A percentile compares a stretch with the other conserved stretches of the same genome.
phyloP scores from a whole-genome alignment of 1,139 yeast genomes.

The Candida dubliniensis region DNA sequence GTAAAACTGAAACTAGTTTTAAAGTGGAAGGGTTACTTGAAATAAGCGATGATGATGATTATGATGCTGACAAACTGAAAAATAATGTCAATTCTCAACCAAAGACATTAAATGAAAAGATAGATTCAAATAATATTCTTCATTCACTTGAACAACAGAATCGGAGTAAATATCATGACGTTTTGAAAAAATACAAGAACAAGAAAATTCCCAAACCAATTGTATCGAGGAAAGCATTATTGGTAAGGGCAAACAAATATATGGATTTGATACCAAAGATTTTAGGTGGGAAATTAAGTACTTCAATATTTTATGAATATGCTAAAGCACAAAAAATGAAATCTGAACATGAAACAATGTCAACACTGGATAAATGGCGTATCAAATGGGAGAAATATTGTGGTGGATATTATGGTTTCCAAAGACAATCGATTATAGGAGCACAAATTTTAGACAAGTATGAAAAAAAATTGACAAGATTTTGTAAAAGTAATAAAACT shows the following conservation, averaged over 20 bases:
- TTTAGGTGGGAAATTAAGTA: slow-evolving; percentile 37
- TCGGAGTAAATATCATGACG: slow-evolving; percentile 15
- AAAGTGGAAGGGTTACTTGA: slow-evolving; percentile 12
- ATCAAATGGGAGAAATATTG: slow-evolving; percentile 48
- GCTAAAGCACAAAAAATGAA: slow-evolving; percentile 42
- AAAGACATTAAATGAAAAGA: neutral
- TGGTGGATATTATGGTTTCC: slow-evolving; percentile 65
- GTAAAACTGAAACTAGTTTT: neutral
- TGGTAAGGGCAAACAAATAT: slow-evolving; percentile 28
- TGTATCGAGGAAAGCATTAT: slow-evolving; percentile 24
- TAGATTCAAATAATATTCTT: slow-evolving; percentile 10
- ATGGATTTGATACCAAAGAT: slow-evolving; percentile 39
- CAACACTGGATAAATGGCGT: slow-evolving; percentile 47
- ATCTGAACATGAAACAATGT: slow-evolving; percentile 45
- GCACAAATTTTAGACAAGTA: slow-evolving; percentile 30
- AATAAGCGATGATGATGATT: slow-evolving; percentile 14
- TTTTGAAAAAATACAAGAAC: slow-evolving; percentile 22
- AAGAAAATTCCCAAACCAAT: slow-evolving; percentile 27
- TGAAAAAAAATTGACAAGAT: slow-evolving; percentile 25
- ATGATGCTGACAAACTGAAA: slow-evolving; percentile 13
- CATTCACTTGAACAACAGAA: slow-evolving; percentile 15
- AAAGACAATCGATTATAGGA: slow-evolving; percentile 55
- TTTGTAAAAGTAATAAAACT: slow-evolving; percentile 37
- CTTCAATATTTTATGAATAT: slow-evolving; percentile 49
- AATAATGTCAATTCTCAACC: slow-evolving; percentile 9